Conservation (phyloP, 2,329 filamentous ascomycete genomes). For the Pseudogymnoascus destructans region DNA sequence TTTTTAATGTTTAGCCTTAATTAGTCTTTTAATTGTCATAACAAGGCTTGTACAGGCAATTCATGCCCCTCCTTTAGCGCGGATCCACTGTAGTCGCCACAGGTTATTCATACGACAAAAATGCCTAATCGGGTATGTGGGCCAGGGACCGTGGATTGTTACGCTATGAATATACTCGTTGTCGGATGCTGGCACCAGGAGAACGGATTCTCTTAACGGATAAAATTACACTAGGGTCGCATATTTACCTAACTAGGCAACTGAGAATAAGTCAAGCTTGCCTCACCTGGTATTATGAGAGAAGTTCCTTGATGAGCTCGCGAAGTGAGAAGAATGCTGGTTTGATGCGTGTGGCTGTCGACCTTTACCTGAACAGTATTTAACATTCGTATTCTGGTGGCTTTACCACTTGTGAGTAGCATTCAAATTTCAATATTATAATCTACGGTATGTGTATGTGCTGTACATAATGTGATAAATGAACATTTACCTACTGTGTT, state of each 20-base stretch:
- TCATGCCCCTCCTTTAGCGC: neutral
- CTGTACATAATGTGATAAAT: too few relatives aligned
- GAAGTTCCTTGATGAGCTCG: neutral
- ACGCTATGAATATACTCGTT: neutral
- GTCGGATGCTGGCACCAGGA: neutral
- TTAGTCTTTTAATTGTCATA: neutral
- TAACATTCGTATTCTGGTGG: neutral
- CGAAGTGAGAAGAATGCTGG: neutral
- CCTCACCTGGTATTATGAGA: neutral
- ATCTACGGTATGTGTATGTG: too few relatives aligned
- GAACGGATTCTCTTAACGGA: neutral
- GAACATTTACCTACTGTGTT: too few relatives aligned
- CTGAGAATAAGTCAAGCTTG: neutral
- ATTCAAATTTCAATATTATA: neutral
- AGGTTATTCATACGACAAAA: neutral
- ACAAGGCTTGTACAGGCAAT: neutral
- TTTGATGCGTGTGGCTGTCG: neutral
- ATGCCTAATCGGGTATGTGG: slow-evolving; percentile 4
- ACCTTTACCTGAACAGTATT: neutral
- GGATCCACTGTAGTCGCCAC: neutral
- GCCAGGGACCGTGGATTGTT: neutral
- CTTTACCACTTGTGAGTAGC: neutral
- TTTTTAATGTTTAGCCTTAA: neutral
- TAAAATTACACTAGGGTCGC: neutral
- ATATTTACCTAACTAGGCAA: neutral